A percentile compares a stretch with the other conserved stretches of the same genome.
Conservation (phyloP, 495 filamentous ascomycete species). For the Aspergillus sclerotioniger region DNA sequence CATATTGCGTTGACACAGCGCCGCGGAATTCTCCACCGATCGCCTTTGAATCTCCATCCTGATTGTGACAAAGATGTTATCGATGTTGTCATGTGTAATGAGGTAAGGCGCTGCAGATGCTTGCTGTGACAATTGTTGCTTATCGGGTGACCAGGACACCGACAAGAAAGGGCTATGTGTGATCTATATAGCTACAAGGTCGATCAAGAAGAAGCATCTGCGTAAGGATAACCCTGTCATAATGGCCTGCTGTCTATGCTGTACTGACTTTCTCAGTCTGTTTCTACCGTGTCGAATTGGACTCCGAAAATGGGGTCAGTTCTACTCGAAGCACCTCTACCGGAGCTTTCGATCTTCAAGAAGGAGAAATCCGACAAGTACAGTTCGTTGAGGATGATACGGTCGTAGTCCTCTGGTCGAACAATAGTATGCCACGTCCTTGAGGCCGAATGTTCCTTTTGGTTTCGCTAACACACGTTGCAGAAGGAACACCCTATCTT, state of each 20-base stretch:
- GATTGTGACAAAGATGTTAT: slow-evolving; percentile 39
- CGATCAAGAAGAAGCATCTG: slow-evolving; percentile 29
- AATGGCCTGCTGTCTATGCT: background rate
- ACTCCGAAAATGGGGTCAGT: slow-evolving; percentile 55
- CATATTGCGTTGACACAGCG: slow-evolving; percentile 59
- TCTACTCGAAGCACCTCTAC: slow-evolving; percentile 43
- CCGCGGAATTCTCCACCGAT: slow-evolving; percentile 54
- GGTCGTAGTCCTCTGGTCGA: slow-evolving; percentile 49
- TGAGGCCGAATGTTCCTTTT: slow-evolving; percentile 13
- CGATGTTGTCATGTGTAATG: slow-evolving; percentile 38
- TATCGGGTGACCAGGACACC: slow-evolving; percentile 17
- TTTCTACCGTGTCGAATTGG: slow-evolving; percentile 48
- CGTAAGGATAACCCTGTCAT: slow-evolving; percentile 23
- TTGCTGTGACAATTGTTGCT: background rate
- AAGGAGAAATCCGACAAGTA: slow-evolving; percentile 49
- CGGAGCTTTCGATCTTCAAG: slow-evolving; percentile 39
- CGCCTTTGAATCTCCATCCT: slow-evolving; percentile 42
- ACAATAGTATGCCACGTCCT: slow-evolving; percentile 34
- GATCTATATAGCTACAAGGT: slow-evolving; percentile 39
- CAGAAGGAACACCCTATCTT: slow-evolving; percentile 30
- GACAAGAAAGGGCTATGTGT: slow-evolving; percentile 29
- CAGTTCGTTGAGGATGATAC: slow-evolving; percentile 56
- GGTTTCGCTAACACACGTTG: slow-evolving; percentile 13
- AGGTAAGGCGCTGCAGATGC: slow-evolving; percentile 21
- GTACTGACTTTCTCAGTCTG: slow-evolving; percentile 35